Conservation (phyloP, 192 early-diverging fungal genomes). For the Gamsiella multidivaricata region DNA sequence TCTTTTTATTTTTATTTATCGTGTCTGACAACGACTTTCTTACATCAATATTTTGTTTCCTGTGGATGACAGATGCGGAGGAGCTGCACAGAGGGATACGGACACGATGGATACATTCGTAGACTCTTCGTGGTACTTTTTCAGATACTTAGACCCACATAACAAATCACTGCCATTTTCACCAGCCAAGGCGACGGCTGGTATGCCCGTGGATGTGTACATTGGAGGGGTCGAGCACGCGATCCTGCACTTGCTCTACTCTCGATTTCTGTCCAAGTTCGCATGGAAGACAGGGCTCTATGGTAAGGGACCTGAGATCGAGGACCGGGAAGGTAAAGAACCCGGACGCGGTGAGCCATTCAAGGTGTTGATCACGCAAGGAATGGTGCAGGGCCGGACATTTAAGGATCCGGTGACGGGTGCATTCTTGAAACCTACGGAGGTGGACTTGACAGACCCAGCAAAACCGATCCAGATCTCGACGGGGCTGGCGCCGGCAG, state of each 20-base stretch:
- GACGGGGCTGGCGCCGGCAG: conserved; percentile 66
- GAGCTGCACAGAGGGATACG: conserved; percentile 80
- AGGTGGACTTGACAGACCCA: conserved; percentile 69
- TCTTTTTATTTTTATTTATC: not conserved
- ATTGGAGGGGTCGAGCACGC: conserved; percentile 96
- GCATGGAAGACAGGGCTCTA: conserved; percentile 70
- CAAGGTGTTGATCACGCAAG: conserved; percentile 85
- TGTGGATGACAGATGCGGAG: conserved; percentile 66
- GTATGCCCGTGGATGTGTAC: conserved; percentile 91
- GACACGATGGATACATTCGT: conserved; percentile 99
- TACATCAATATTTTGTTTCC: not conserved
- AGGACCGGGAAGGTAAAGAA: conserved; percentile 49
- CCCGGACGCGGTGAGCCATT: conserved; percentile 86
- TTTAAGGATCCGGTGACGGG: conserved; percentile 80
- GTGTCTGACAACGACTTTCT: not conserved
- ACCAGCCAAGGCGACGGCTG: conserved; percentile 57
- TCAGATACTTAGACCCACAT: conserved; percentile 84
- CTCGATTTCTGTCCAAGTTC: conserved; percentile 91
- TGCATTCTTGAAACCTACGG: conserved; percentile 80
- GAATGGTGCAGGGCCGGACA: conserved; percentile 94
- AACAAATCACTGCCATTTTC: conserved; percentile 70
- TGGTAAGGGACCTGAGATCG: conserved; percentile 12
- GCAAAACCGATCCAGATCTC: conserved; percentile 65
- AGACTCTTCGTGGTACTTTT: conserved; percentile 97
- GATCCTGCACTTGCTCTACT: conserved; percentile 93